Evolutionary conservation across 108 stramenopile species (phyloP), one percentile per base, ranked within the genome.

Genomic region (Chaetoceros tenuissimus): DNA sequence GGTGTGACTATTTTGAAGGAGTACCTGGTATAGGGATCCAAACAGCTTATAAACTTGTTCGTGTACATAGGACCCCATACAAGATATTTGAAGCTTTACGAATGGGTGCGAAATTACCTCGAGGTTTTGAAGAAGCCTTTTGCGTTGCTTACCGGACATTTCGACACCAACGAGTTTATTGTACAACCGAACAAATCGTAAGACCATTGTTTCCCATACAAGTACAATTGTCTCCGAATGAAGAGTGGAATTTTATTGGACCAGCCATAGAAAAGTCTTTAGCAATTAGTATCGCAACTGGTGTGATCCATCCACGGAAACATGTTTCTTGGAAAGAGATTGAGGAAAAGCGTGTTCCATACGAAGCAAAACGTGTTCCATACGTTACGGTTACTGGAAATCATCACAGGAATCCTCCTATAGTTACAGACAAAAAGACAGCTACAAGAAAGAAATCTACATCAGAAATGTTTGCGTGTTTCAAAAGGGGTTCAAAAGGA

Each of bases 1-100:
- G 99, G 8, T 99, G 97, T 53, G 99, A 99, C 73, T 99, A 99
- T 57, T 75, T 85, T 25, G 45, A 73, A 3, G 73, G 77, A 17
- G 56, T 98, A 22, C 68, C 69, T 13, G 94, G 95, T 0, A 79
- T 98, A 53, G 99, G 97, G 22, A 57, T 97, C 28, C 53, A 69
- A 5, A 95, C 83, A 2, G 97, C 96, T 2, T 60, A 87, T 44
- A 68, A 81, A 53, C 72, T 82, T 49, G 81, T 91, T 5, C 57
- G 63, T 22, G 52, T 73, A 21, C 68, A 89, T 56, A 73, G 84
- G 16, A 70, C 51, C 20, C 72, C 77, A 3, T 63, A 73, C 7
- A 85, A 80, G 57, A 75, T 87, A 44, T 67, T 82, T 22, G 58
- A 60, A 40, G 77, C 80, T 2, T 46, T 84, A 22, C 48, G 65